These are phyloP conservation scores for Clavispora vitiphila DNA, from an alignment of 805 yeast genomes.

Conservation along the genomic window DNA sequence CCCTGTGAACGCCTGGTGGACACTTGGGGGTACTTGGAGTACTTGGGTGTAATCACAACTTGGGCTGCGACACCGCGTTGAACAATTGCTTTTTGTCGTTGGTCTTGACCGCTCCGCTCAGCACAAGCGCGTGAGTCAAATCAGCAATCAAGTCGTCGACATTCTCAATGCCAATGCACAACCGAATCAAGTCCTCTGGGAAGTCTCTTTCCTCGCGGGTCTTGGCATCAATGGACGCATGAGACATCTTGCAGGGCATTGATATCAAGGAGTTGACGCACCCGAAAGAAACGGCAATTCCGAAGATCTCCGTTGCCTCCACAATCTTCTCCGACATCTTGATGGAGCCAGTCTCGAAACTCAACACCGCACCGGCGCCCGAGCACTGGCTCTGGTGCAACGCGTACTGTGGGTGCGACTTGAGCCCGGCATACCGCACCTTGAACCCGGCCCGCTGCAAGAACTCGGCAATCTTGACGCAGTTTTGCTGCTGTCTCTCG, in stretches of 20 bases:
- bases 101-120: slow-evolving; percentile 53
- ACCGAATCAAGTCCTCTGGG: slow-evolving; percentile 87
- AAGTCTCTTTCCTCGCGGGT: slow-evolving; percentile 82
- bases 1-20: no score
- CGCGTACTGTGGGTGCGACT: slow-evolving; percentile 75
- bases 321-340: slow-evolving; percentile 65
- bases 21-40: no score
- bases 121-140: slow-evolving; percentile 61
- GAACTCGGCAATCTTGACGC: slow-evolving; percentile 69
- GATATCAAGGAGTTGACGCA: slow-evolving; percentile 90
- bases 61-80: slow-evolving; percentile 32
- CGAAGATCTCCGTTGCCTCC: slow-evolving; percentile 70
- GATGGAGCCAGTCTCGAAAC: slow-evolving; percentile 81
- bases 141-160: slow-evolving; percentile 78
- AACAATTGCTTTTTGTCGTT: slow-evolving; percentile 37
- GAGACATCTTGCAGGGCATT: slow-evolving; percentile 94
- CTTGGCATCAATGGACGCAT: slow-evolving; percentile 89
- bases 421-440: slow-evolving; percentile 83
- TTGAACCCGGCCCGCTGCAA: slow-evolving; percentile 63
- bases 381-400: slow-evolving; percentile 70
- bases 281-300: slow-evolving; percentile 91
- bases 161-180: slow-evolving; percentile 90
- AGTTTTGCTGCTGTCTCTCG: slow-evolving; percentile 83
- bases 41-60: slow-evolving; percentile 13
- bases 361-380: slow-evolving; percentile 87